Evolutionary conservation across 345 rosid genomes (phyloP), one percentile per base, ranked within the genome.

Genomic region (Hypericum androsaemum): DNA sequence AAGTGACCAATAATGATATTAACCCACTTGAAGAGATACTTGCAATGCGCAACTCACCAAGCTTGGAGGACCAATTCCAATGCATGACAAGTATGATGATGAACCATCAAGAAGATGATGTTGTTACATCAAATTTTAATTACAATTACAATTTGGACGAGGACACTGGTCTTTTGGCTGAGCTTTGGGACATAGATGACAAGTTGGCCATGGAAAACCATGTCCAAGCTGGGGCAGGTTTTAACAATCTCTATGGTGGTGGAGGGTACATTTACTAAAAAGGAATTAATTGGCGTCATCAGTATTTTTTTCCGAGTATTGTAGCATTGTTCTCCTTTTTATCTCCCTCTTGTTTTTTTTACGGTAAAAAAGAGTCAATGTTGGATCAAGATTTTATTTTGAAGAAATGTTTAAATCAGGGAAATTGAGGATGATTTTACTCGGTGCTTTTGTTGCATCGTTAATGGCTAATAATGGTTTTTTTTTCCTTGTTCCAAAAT

Each of bases 141-240:
- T 22, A 22, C 32, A 22, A 22, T 22, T 22, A 22, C 32, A 22
- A 22, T 22, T 22, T 66, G 64, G 55, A 55, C 6, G 80, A 72
- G 47, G 81, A 84, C 53, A 43, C 54, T 60, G 69, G 66, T 47
- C 53, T 79, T 22, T 79, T 78, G 81, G 74, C 70, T 5, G 74
- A 72, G 43, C 59, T 77, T 39, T 74, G 83, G 86, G 73, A 75
- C 56, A 59, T 67, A n/a, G 79, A 79, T 41, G 77, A 53, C 69
- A 56, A 42, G 50, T 13, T 59, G 48, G 59, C 66, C 58, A 39
- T 54, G 66, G 70, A 52, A 68, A 70, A 41, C 53, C 63, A 67
- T 52, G 46, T 39, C 35, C 16, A 56, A 37, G 63, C 39, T 37
- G 65, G 66, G 42, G 60, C 60, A 64, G 72, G 64, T 40, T 57